Evolutionary conservation across 1,284 basidiomycete genomes (phyloP).

Genomic region (Kwoniella shivajii): DNA sequence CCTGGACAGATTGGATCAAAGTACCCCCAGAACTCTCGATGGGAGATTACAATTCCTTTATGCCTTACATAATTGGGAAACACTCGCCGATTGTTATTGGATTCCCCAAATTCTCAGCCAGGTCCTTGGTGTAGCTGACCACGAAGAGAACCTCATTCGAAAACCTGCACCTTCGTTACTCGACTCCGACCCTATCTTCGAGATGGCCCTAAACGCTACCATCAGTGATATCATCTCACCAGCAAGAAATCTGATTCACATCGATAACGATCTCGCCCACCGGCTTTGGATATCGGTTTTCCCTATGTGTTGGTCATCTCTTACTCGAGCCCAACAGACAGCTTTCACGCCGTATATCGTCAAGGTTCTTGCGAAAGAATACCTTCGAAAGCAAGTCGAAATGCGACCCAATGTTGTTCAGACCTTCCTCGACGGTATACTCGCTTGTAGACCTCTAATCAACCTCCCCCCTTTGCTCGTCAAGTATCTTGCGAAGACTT

Average conservation of each 20-base stretch:
- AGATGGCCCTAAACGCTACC: conserved; percentile 36
- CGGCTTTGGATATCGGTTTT: conserved; percentile 90
- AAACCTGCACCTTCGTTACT: conserved; percentile 20
- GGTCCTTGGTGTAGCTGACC: conserved; percentile 79
- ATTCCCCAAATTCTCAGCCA: conserved; percentile 89
- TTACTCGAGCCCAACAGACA: conserved; percentile 82
- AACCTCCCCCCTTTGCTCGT: conserved; percentile 90
- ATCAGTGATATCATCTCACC: conserved; percentile 70
- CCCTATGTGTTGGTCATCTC: conserved; percentile 82
- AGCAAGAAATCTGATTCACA: conserved; percentile 79
- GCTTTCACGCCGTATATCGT: conserved; percentile 90
- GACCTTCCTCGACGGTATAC: conserved; percentile 81
- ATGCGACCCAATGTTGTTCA: conserved; percentile 94
- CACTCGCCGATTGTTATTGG: conserved; percentile 92
- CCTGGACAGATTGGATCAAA: conserved; percentile 86
- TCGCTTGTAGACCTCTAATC: conserved; percentile 82
- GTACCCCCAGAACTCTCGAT: conserved; percentile 79
- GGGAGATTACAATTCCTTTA: conserved; percentile 87
- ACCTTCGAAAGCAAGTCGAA: conserved; percentile 85
- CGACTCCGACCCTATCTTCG: conserved; percentile 30
- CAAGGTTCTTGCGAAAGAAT: conserved; percentile 88
- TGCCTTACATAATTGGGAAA: conserved; percentile 95
- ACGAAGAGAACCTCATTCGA: conserved; percentile 57
- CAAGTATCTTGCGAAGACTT: conserved; percentile 96
- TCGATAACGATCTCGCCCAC: conserved; percentile 76